Conservation (phyloP, 305 asterid genomes). For the Fraxinus platypoda region DNA sequence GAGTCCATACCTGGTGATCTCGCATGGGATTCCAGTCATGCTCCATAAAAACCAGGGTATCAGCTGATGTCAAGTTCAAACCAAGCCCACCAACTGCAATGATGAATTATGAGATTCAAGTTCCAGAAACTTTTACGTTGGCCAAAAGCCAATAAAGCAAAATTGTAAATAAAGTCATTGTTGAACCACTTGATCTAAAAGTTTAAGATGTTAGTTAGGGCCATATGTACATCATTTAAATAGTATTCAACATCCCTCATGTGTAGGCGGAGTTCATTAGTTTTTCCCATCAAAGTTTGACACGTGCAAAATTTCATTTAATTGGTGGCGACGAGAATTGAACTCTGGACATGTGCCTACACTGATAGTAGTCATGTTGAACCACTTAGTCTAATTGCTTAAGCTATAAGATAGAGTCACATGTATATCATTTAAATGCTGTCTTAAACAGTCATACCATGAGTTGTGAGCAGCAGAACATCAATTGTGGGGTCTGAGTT, state of each 20-base stretch:
- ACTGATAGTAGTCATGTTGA: background rate
- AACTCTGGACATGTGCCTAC: background rate
- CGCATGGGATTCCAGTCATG: conserved; percentile 99
- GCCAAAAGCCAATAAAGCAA: conserved; percentile 9
- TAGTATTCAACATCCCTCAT: background rate
- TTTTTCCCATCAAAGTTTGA: background rate
- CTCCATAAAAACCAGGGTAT: conserved; percentile 99
- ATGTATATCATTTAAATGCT: background rate
- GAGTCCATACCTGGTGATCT: conserved; percentile 78
- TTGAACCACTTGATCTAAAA: background rate
- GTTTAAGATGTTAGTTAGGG: background rate
- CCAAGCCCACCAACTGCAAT: conserved; percentile 98
- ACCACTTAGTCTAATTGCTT: background rate
- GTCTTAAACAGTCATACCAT: conserved; percentile 49
- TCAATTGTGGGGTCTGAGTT: conserved; percentile 99
- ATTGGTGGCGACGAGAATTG: background rate
- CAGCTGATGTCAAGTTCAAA: conserved; percentile 95
- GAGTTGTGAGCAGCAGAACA: conserved; percentile 90
- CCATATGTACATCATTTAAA: background rate
- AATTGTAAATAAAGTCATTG: background rate
- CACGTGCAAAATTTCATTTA: background rate
- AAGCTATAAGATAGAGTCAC: background rate
- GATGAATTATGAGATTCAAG: conserved; percentile 18
- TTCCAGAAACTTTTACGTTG: conserved; percentile 10
- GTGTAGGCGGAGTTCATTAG: background rate